A percentile compares a stretch with the other conserved stretches of the same genome.
phyloP scores from a whole-genome alignment of 345 rosid genomes.

The Pelargonium nanum region DNA sequence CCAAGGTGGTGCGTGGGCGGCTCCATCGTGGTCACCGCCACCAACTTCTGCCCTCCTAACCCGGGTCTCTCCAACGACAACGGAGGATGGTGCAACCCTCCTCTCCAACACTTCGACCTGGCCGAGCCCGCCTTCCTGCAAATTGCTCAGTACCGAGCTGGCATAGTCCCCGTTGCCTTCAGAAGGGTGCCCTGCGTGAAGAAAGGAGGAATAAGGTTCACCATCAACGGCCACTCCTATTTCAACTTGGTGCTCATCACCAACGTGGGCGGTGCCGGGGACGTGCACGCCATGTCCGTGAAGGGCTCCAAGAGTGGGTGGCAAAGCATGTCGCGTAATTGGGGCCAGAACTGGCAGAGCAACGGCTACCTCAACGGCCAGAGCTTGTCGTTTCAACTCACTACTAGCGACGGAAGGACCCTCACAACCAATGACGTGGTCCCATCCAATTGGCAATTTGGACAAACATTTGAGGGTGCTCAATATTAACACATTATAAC shows the following conservation, averaged over 20 bases:
- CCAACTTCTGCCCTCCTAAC: constrained; percentile 91
- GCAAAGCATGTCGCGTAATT: constrained; percentile 88
- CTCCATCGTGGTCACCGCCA: constrained; percentile 54
- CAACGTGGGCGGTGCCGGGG: constrained; percentile 88
- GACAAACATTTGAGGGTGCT: constrained; percentile 11
- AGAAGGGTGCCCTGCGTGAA: constrained; percentile 75
- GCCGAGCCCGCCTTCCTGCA: constrained; percentile 91
- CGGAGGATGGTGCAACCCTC: constrained; percentile 99
- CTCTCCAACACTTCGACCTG: constrained; percentile 77
- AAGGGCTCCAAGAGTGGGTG: constrained; percentile 75
- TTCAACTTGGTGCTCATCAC: constrained; percentile 80
- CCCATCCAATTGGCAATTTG: constrained; percentile 29
- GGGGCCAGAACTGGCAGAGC: constrained; percentile 99
- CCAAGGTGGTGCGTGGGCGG: constrained; percentile 62
- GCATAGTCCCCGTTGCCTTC: constrained; percentile 80
- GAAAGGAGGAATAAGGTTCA: constrained; percentile 86
- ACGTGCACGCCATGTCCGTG: constrained; percentile 57
- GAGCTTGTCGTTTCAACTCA: constrained; percentile 72
- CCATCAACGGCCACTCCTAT: constrained; percentile 85
- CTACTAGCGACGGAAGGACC: constrained; percentile 74
- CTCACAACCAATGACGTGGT: constrained; percentile 43
- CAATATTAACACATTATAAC: constrained; percentile 9
- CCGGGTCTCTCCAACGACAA: constrained; percentile 53
- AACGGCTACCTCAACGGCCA: constrained; percentile 73
- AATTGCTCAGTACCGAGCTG: constrained; percentile 85